Percentiles rank a stretch among this genome's conserved stretches.
Conservation (phyloP, 208 protist species). For the Polymyxa betae region DNA sequence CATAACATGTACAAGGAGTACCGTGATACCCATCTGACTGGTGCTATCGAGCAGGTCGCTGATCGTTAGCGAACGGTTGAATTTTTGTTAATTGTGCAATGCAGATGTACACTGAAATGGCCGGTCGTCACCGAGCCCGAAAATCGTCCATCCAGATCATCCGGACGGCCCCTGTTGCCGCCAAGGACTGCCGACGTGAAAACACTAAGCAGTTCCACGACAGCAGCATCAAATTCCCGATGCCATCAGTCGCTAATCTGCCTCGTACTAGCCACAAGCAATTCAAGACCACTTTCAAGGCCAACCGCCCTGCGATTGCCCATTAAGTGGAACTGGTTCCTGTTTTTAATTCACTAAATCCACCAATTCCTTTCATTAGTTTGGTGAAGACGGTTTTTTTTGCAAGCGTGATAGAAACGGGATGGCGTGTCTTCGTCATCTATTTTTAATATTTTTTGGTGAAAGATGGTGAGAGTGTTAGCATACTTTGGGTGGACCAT, state of each 20-base stretch:
- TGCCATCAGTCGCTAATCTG: conserved; percentile 82
- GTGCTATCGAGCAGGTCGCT: conserved; percentile 92
- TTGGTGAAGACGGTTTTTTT: too few species aligned
- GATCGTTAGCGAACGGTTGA: conserved; percentile 81
- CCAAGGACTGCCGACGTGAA: conserved; percentile 80
- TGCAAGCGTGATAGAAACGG: too few species aligned
- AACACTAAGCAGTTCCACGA: conserved; percentile 88
- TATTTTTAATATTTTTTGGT: too few species aligned
- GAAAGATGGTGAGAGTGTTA: too few species aligned
- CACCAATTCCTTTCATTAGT: too few species aligned
- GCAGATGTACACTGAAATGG: conserved; percentile 86
- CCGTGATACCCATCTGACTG: conserved; percentile 90
- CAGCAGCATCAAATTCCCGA: conserved; percentile 89
- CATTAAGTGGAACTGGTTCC: too few species aligned
- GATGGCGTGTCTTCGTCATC: too few species aligned
- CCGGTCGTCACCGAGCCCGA: conserved; percentile 91
- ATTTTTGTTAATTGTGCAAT: conserved; percentile 34
- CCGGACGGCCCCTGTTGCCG: conserved; percentile 83
- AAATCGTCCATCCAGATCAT: conserved; percentile 94
- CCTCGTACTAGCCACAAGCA: conserved; percentile 73
- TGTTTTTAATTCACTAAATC: too few species aligned
- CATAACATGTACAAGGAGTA: conserved; percentile 99
- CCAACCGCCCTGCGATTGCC: not conserved
- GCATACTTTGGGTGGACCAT: too few species aligned
- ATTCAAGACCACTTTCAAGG: conserved; percentile 65